Conservation (phyloP, 257 asterid genomes). For the Rehmannia glutinosa region DNA sequence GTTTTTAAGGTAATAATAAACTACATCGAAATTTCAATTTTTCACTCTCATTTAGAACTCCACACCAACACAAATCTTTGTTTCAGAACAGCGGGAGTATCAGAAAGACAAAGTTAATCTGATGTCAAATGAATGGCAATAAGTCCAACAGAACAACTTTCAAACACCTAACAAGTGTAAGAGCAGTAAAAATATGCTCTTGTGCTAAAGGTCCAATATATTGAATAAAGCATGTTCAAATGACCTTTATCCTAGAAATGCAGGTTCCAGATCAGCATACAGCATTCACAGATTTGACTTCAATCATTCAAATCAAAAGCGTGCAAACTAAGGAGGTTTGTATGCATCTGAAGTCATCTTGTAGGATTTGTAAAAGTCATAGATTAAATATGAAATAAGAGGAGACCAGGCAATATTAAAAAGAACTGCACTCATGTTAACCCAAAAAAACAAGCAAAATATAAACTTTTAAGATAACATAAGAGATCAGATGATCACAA, state of each 20-base stretch:
- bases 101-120: not conserved
- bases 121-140: not conserved
- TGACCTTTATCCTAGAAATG: not conserved
- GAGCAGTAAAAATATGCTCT: too few relatives aligned
- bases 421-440: too few relatives aligned
- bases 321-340: not conserved
- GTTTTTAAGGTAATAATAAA: not conserved
- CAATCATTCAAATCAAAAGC: not conserved
- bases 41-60: not conserved
- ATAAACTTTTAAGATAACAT: not conserved
- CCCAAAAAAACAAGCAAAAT: not conserved
- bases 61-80: not conserved
- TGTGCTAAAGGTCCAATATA: not conserved
- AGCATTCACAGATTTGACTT: not conserved
- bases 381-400: not conserved
- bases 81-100: not conserved
- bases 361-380: not conserved
- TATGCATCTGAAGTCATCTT: not conserved
- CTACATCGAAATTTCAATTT: not conserved
- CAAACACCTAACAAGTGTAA: not conserved
- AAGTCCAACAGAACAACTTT: not conserved
- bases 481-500: not conserved
- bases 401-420: too few relatives aligned
- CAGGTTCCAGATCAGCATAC: not conserved
- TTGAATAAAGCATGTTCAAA: not conserved